Percentiles rank a stretch among this genome's conserved stretches.
Evolutionary conservation across 2,329 filamentous ascomycete genomes (phyloP).

Genomic region (Calonectria honghensis): DNA sequence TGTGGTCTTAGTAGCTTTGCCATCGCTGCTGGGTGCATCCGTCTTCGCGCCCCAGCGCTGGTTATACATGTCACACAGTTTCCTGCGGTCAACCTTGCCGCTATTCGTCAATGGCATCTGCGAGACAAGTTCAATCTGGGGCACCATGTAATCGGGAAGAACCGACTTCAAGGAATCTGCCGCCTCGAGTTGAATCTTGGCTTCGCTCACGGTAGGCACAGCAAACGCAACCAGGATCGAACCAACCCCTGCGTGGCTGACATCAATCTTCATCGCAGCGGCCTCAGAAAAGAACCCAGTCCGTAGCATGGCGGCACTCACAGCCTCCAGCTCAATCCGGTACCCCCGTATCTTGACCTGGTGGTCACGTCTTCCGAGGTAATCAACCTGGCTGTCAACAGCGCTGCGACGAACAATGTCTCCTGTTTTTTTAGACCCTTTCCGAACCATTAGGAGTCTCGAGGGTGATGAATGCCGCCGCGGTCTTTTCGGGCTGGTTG

Average conservation of each 20-base stretch:
- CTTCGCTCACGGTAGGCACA: background rate
- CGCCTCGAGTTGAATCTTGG: background rate
- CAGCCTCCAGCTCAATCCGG: background rate
- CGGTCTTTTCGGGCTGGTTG: background rate
- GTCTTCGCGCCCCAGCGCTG: background rate
- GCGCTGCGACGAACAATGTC: background rate
- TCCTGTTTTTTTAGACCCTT: background rate
- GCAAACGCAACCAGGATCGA: background rate
- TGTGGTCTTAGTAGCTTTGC: background rate
- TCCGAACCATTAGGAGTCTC: background rate
- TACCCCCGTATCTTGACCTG: background rate
- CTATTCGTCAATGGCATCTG: background rate
- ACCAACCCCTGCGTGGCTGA: background rate
- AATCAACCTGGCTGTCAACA: background rate
- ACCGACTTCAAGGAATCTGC: background rate
- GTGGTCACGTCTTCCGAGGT: background rate
- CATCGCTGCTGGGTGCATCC: background rate
- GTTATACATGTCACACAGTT: background rate
- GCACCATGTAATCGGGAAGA: background rate
- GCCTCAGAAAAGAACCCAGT: background rate
- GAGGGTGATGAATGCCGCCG: background rate
- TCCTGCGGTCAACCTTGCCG: background rate
- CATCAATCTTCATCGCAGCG: background rate
- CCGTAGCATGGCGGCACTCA: background rate
- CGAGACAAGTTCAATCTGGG: background rate